Evolutionary conservation across 1,139 yeast species (phyloP).

Genomic region (Entelexis paramagnoliae): DNA sequence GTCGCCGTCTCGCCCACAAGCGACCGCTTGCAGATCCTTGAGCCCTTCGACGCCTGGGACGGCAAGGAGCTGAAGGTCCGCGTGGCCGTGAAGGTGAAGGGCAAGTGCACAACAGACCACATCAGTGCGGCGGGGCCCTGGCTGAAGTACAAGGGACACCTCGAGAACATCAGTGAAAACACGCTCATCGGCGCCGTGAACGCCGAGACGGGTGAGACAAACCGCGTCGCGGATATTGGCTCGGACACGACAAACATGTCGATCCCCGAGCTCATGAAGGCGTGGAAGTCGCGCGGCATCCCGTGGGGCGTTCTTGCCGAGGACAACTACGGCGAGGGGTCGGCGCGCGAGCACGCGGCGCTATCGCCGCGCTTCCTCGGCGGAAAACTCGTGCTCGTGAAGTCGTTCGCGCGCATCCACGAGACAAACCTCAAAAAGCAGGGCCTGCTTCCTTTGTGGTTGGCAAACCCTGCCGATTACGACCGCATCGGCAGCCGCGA

Average conservation of each 20-base stretch:
- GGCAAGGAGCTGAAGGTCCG: constrained; percentile 70
- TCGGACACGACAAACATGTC: constrained; percentile 67
- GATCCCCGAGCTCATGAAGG: constrained; percentile 94
- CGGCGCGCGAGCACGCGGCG: constrained; percentile 98
- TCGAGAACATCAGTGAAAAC: constrained; percentile 89
- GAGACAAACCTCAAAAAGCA: constrained; percentile 89
- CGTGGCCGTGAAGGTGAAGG: constrained; percentile 81
- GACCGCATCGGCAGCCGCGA: constrained; percentile 73
- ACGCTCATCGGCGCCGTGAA: constrained; percentile 95
- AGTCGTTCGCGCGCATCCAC: constrained; percentile 93
- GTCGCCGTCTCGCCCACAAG: constrained; percentile 71
- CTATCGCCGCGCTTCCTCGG: constrained; percentile 89
- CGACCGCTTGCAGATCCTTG: constrained; percentile 70
- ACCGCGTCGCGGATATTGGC: constrained; percentile 66
- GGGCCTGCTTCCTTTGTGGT: constrained; percentile 90
- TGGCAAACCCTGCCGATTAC: constrained; percentile 80
- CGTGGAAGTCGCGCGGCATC: constrained; percentile 74
- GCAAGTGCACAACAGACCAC: constrained; percentile 97
- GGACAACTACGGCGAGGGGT: constrained; percentile 97
- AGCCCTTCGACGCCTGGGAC: constrained; percentile 79
- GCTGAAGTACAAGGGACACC: constrained; percentile 96
- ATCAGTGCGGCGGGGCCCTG: constrained; percentile 99
- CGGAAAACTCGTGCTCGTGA: constrained; percentile 77
- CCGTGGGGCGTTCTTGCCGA: constrained; percentile 97
- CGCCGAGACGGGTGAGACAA: constrained; percentile 92